Evolutionary conservation across 2,329 filamentous ascomycete genomes (phyloP), one percentile per base, ranked within the genome.

Genomic region (Fusarium sp.): DNA sequence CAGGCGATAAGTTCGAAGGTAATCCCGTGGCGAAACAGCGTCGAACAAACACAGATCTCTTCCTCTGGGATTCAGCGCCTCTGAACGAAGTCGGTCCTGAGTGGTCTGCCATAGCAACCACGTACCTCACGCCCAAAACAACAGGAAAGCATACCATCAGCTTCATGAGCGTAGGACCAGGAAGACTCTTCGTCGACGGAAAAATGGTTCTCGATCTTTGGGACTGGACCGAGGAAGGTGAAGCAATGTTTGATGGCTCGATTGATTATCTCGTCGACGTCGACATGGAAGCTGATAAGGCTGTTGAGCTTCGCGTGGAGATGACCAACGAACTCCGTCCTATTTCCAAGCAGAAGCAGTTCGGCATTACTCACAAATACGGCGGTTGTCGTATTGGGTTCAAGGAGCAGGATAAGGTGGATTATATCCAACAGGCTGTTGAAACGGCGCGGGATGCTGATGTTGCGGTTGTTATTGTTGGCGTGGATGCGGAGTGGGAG

Each of bases 401-500:
- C 77, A 89, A 91, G 75, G 87, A 91, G 72, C 85, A 90, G 69
- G 88, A 90, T 69, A 86, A 87, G 72, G 75, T 86, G 30, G 84
- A 89, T 71, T 87, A 88, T 68, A 67, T 92, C n/a, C 84, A 90
- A 67, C 84, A 92, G 75, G 91, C 91, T 1, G 86, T 91, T 6
- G 84, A 87, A 22, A 83, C 84, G 3, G 91, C 91, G 11, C 86
- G 82, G 65, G 83, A 83, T 4, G 88, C 89, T 0, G 90, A 93
- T 73, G 88, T 91, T 16, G 91, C 90, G 4, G 82, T 93, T 9
- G 84, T 93, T 3, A 85, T 92, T 51, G 87, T 92, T 12, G 91
- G 91, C 2, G 83, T 93, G 1, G 91, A 93, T 76, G 87, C 87
- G 8, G 91, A 93, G 76, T 93, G 90, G 90, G 91, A 93, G 75